Evolutionary conservation across 495 filamentous ascomycete genomes (phyloP).

Genomic region (Aspergillus indologenus): DNA sequence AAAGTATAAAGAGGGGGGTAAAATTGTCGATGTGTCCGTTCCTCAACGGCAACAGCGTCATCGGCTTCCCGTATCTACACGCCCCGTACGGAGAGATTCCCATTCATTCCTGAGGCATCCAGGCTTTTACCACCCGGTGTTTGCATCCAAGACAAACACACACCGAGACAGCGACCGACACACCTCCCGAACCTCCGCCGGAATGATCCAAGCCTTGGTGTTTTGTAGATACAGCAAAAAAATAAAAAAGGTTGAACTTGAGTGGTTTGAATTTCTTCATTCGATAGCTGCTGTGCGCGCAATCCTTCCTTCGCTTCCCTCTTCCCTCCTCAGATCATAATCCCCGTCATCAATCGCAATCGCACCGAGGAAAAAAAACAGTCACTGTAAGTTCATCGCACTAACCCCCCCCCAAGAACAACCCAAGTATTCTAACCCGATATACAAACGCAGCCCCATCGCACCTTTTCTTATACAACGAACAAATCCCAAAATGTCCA

Average conservation of each 20-base stretch:
- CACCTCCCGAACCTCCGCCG: constrained; percentile 12
- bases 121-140: constrained; percentile 16
- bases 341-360: too few relatives aligned
- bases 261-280: too few relatives aligned
- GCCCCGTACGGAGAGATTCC: neutral
- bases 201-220: neutral
- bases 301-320: too few relatives aligned
- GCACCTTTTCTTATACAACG: too few relatives aligned
- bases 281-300: too few relatives aligned
- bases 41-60: constrained; percentile 13
- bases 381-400: too few relatives aligned
- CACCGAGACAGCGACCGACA: too few relatives aligned
- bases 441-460: neutral
- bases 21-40: constrained; percentile 13
- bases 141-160: constrained; percentile 41
- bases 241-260: too few relatives aligned
- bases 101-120: constrained; percentile 15
- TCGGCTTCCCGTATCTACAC: constrained; percentile 16
- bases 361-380: too few relatives aligned
- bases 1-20: neutral
- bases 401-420: too few relatives aligned
- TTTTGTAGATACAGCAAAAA: neutral
- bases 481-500: constrained; percentile 67
- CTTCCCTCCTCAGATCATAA: too few relatives aligned
- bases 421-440: neutral